Evolutionary conservation across 2,329 filamentous ascomycete genomes (phyloP), one percentile per base, ranked within the genome.

Genomic region (Trichoderma koningii): DNA sequence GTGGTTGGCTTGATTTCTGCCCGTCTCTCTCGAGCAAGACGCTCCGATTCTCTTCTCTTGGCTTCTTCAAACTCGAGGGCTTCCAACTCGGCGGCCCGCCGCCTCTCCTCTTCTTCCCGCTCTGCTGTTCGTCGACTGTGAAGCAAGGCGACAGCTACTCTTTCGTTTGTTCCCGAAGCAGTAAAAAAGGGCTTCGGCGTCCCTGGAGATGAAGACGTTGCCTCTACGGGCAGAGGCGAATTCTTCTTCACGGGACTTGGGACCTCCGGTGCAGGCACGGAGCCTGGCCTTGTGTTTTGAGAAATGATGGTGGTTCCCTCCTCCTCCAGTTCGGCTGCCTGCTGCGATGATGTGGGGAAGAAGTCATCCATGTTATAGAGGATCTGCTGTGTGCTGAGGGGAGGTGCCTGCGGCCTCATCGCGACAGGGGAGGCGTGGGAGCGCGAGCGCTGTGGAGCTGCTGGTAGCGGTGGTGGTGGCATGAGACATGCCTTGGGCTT

Each of bases 341-440:
- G 82, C 69, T 88, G 85, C 0, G 83, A 85, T 0, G 82, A 78
- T n/a, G 80, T 82, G 0, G 83, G 83, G 51, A 86, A 83, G 66
- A 86, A 80, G 62, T 85, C 83, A 45, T 85, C 83, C 7, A 83
- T 70, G 66, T 84, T 77, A 47, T 78, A 73, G 9, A 86, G 74
- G n/a, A 86, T 85, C 9, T 79, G 75, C 66, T 86, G 84, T 0
- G 84, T 86, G 68, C 81, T 83, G 26, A 74, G 69, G 1, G 76
- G 77, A 3, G 75, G 76, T 2, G 65, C 51, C 44, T 74, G 71
- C 0, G 42, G 68, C 0, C 69, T 69, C 3, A 63, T 68, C 3
- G 65, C 66, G 1, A 66, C 66, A 10, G 68, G 70, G 1, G 65
- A 67, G 2, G 64, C 66, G 14, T 68, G 69, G 14, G 66, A 62